Evolutionary conservation across 305 asterid species (phyloP).

Genomic region (Vinca major): DNA sequence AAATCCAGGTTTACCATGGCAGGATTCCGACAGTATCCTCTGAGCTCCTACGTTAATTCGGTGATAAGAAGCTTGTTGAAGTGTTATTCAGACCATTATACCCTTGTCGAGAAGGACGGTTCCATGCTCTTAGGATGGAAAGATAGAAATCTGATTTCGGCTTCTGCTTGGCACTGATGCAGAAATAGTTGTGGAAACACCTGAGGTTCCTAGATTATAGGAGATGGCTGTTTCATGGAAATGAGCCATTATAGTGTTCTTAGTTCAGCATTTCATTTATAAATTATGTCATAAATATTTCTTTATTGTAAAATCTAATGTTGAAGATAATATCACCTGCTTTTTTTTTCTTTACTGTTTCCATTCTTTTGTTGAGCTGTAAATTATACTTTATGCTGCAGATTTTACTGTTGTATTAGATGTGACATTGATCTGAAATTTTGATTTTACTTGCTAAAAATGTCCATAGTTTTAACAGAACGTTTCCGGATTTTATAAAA

Average conservation of each 20-base stretch:
- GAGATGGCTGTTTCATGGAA: too few relatives aligned
- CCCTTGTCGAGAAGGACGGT: conserved; percentile 59
- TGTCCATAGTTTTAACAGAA: too few relatives aligned
- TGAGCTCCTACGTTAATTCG: conserved; percentile 62
- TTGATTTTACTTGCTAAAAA: too few relatives aligned
- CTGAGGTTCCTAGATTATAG: neutral
- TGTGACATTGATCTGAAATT: too few relatives aligned
- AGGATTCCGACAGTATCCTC: conserved; percentile 51
- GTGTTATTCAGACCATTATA: conserved; percentile 60
- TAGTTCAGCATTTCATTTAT: conserved; percentile 3
- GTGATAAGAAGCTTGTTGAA: conserved; percentile 49
- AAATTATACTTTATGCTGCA: neutral
- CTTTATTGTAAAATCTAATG: conserved; percentile 3
- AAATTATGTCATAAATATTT: conserved; percentile 4
- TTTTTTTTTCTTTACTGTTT: neutral
- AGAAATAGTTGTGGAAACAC: conserved; percentile 5
- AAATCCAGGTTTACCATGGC: conserved; percentile 64
- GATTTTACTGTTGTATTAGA: too few relatives aligned
- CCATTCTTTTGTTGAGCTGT: neutral
- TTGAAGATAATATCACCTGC: neutral
- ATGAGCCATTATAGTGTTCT: neutral
- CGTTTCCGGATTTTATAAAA: too few relatives aligned
- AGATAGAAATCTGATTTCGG: conserved; percentile 59
- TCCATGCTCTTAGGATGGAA: conserved; percentile 77
- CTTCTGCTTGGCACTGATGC: conserved; percentile 75